These are phyloP conservation scores for Zygosaccharomyces bailii DNA, from an alignment of 805 yeast genomes.

Conservation along the genomic window DNA sequence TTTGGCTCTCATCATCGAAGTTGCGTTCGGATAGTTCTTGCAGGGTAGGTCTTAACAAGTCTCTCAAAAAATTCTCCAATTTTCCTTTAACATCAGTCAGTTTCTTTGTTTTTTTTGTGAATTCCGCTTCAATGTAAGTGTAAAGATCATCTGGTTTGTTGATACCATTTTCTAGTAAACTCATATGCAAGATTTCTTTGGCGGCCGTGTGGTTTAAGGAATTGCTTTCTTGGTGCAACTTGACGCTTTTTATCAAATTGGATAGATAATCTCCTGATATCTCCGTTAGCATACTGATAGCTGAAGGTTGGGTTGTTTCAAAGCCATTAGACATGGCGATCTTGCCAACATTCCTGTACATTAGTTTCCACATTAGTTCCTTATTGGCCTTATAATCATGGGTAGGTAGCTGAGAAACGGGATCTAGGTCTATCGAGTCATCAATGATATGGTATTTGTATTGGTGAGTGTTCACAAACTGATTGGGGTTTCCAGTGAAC, in stretches of 20 bases:
- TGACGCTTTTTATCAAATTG: conserved; percentile 68
- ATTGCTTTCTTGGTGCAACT: conserved; percentile 64
- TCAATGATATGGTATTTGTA: conserved; percentile 44
- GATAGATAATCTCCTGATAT: conserved; percentile 76
- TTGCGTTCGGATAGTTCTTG: conserved; percentile 72
- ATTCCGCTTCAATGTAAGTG: conserved; percentile 67
- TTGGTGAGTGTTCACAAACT: conserved; percentile 22
- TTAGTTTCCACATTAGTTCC: conserved; percentile 60
- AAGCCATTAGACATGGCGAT: conserved; percentile 90
- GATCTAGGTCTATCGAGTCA: conserved; percentile 72
- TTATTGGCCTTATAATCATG: conserved; percentile 55
- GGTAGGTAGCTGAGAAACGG: conserved; percentile 68
- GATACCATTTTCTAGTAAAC: conserved; percentile 83
- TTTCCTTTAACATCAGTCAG: conserved; percentile 65
- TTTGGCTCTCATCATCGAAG: conserved; percentile 88
- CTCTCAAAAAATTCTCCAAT: conserved; percentile 69
- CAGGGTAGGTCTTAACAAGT: conserved; percentile 72
- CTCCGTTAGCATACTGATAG: conserved; percentile 76
- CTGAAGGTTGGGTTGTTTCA: conserved; percentile 74
- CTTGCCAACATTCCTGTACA: conserved; percentile 69
- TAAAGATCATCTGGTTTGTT: conserved; percentile 73
- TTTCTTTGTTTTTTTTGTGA: conserved; percentile 64
- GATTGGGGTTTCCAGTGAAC: conserved; percentile 18
- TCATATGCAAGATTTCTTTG: conserved; percentile 50
- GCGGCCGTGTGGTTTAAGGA: conserved; percentile 35